phyloP scores from a whole-genome alignment of 2,329 filamentous ascomycete species.

The Cladosporium sp. region DNA sequence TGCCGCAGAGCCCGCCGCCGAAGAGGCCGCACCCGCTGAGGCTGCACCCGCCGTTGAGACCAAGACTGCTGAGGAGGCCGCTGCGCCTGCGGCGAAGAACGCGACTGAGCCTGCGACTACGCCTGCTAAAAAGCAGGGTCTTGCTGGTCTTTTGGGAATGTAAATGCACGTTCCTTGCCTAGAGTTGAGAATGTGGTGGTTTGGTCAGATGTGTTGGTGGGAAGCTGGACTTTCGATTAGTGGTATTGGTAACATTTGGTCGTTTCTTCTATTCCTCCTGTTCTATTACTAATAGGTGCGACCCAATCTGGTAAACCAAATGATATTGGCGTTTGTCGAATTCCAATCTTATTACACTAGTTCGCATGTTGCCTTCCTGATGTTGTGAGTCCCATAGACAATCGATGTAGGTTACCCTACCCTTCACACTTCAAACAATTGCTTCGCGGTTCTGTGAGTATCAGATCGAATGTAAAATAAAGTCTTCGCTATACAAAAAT shows the following conservation, averaged over 20 bases:
- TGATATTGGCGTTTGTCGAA: neutral
- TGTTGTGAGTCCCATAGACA: neutral
- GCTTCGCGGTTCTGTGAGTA: neutral
- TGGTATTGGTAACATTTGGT: neutral
- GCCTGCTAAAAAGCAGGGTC: neutral
- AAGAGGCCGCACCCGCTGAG: neutral
- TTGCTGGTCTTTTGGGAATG: neutral
- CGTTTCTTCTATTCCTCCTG: neutral
- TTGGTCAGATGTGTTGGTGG: neutral
- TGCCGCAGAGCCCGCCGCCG: neutral
- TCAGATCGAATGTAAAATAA: constrained; percentile 5
- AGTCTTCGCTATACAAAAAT: constrained; percentile 7
- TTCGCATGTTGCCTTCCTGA: neutral
- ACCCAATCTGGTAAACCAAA: neutral
- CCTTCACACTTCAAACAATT: neutral
- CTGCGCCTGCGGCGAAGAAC: neutral
- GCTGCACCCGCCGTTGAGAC: neutral
- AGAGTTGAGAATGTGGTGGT: neutral
- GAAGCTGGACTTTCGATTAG: neutral
- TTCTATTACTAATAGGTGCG: neutral
- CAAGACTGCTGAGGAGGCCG: neutral
- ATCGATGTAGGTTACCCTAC: no score
- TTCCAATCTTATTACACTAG: neutral
- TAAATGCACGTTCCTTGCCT: neutral
- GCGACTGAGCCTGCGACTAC: neutral